phyloP scores from a whole-genome alignment of 805 yeast genomes.

The Lipomyces anomalus region DNA sequence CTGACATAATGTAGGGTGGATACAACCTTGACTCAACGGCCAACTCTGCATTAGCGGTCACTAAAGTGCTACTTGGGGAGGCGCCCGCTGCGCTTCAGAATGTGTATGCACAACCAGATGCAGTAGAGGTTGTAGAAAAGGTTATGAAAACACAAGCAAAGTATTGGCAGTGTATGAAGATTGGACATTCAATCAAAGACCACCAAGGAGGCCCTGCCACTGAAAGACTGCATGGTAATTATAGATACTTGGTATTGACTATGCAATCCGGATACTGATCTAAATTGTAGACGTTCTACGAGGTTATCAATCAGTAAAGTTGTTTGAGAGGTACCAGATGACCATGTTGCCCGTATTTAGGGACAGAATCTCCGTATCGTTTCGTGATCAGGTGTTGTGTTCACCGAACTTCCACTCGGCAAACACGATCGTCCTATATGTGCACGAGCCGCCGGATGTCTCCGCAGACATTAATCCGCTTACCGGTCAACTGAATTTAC shows the following conservation, averaged over 20 bases:
- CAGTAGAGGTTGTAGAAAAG: conserved; percentile 73
- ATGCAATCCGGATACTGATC: no score
- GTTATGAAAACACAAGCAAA: conserved; percentile 74
- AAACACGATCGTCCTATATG: conserved; percentile 58
- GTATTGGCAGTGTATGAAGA: conserved; percentile 80
- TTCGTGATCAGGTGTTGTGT: conserved; percentile 63
- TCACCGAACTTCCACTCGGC: conserved; percentile 56
- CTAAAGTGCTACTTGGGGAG: conserved; percentile 87
- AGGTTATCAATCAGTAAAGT: conserved; percentile 53
- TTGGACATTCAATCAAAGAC: conserved; percentile 44
- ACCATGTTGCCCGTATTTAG: conserved; percentile 60
- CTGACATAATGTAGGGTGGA: conserved; percentile 56
- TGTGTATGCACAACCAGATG: conserved; percentile 63
- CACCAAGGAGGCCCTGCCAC: conserved; percentile 19
- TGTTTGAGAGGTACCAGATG: conserved; percentile 51
- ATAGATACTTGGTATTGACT: neutral
- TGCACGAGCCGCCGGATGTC: conserved; percentile 88
- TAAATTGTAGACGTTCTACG: conserved; percentile 56
- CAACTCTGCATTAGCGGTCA: conserved; percentile 82
- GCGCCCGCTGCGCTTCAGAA: conserved; percentile 76
- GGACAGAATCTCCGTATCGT: conserved; percentile 42
- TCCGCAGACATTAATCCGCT: conserved; percentile 83
- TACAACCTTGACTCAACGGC: conserved; percentile 89
- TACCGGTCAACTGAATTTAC: conserved; percentile 70
- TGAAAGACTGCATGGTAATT: conserved; percentile 37